phyloP scores from a whole-genome alignment of 495 filamentous ascomycete genomes.

The Parathielavia hyrcaniae region DNA sequence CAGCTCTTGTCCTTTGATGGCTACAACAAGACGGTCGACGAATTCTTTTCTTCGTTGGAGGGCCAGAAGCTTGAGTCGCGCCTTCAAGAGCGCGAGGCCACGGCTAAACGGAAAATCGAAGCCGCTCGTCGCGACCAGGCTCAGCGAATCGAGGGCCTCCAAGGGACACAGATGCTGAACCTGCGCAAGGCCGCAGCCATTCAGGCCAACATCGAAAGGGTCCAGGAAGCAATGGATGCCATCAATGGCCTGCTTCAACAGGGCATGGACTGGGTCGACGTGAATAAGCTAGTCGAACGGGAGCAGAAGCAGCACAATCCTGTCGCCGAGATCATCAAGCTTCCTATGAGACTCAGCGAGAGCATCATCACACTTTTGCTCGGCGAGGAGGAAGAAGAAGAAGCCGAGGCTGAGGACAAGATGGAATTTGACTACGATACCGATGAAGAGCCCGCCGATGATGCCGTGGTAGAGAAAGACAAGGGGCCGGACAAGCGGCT shows the following conservation, averaged over 20 bases:
- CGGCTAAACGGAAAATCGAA: slow-evolving; percentile 76
- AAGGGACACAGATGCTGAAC: slow-evolving; percentile 73
- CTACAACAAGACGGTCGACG: slow-evolving; percentile 89
- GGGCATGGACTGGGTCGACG: slow-evolving; percentile 95
- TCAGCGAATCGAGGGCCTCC: slow-evolving; percentile 73
- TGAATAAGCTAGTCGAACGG: slow-evolving; percentile 77
- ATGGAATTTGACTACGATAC: slow-evolving; percentile 58
- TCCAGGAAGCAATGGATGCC: slow-evolving; percentile 85
- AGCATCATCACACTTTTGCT: slow-evolving; percentile 80
- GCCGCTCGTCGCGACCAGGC: slow-evolving; percentile 73
- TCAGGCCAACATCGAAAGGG: slow-evolving; percentile 77
- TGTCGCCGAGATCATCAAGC: slow-evolving; percentile 78
- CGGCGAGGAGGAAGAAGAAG: slow-evolving; percentile 57
- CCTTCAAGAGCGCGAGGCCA: slow-evolving; percentile 71
- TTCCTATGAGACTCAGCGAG: slow-evolving; percentile 82
- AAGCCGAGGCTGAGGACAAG: slow-evolving; percentile 38
- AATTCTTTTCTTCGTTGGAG: slow-evolving; percentile 95
- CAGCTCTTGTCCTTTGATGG: slow-evolving; percentile 68
- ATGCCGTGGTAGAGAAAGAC: slow-evolving; percentile 43
- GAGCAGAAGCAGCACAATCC: slow-evolving; percentile 76
- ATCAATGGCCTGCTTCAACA: slow-evolving; percentile 83
- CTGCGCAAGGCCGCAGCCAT: slow-evolving; percentile 84
- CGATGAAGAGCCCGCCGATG: slow-evolving; percentile 56
- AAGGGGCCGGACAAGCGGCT: slow-evolving; percentile 48
- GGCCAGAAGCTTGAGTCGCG: slow-evolving; percentile 84